These are phyloP conservation scores for Pichia sp. DNA, from an alignment of 1,139 yeast species.

Conservation along the genomic window DNA sequence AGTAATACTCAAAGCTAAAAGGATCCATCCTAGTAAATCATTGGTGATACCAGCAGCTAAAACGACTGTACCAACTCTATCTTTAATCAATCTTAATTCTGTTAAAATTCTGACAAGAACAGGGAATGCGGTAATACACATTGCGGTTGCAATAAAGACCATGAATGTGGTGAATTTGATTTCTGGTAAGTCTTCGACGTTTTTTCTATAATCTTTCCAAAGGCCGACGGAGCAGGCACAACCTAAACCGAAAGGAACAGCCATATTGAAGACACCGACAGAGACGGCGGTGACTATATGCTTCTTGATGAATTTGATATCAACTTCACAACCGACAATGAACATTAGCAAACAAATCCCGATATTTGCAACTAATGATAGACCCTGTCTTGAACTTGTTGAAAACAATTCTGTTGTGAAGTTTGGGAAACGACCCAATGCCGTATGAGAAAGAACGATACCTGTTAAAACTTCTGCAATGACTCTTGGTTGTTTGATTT, in stretches of 20 bases:
- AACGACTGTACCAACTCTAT: conserved; percentile 75
- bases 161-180: conserved; percentile 68
- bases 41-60: conserved; percentile 79
- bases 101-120: conserved; percentile 77
- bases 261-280: conserved; percentile 70
- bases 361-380: conserved; percentile 65
- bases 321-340: conserved; percentile 77
- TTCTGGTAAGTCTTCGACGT: conserved; percentile 32
- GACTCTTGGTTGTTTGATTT: conserved; percentile 69
- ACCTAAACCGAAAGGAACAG: conserved; percentile 76
- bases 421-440: conserved; percentile 65
- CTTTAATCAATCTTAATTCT: conserved; percentile 66
- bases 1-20: conserved; percentile 72
- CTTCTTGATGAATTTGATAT: conserved; percentile 57
- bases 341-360: conserved; percentile 74
- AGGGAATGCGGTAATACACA: conserved; percentile 83
- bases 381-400: conserved; percentile 54
- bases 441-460: conserved; percentile 67
- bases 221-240: conserved; percentile 68
- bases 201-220: conserved; percentile 50
- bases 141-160: conserved; percentile 78
- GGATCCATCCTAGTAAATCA: conserved; percentile 80
- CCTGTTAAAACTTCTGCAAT: conserved; percentile 80
- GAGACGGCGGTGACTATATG: conserved; percentile 59
- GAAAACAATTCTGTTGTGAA: conserved; percentile 69